phyloP scores from a whole-genome alignment of 306 rosid species.

The Mucuna pruriens region DNA sequence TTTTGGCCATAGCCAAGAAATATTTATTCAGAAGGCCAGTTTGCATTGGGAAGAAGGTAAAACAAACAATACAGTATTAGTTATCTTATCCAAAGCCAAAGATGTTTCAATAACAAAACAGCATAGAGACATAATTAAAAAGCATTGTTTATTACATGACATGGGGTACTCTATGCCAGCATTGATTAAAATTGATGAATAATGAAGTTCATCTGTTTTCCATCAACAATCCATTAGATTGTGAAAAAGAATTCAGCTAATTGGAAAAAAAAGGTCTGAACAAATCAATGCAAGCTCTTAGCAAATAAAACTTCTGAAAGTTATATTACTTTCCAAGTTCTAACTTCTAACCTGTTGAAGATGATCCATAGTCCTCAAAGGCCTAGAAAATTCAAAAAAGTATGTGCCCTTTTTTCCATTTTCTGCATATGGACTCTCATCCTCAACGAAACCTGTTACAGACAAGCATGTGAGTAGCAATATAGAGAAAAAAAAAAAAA shows the following conservation, averaged over 20 bases:
- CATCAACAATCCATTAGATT: conserved; percentile 18
- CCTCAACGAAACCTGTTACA: conserved; percentile 76
- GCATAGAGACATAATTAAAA: background rate
- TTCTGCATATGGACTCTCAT: conserved; percentile 81
- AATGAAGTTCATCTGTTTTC: background rate
- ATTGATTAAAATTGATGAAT: conserved; percentile 12
- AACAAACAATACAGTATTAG: conserved; percentile 22
- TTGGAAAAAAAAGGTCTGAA: background rate
- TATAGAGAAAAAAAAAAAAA: conserved; percentile 26
- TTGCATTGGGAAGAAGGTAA: conserved; percentile 13
- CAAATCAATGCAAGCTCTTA: conserved; percentile 15
- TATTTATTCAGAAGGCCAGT: conserved; percentile 6
- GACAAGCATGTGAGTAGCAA: conserved; percentile 8
- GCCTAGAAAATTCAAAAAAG: conserved; percentile 89
- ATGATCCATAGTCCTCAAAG: conserved; percentile 92
- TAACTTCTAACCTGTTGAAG: conserved; percentile 94
- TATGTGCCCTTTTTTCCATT: conserved; percentile 82
- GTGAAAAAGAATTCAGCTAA: conserved; percentile 9
- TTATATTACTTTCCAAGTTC: conserved; percentile 47
- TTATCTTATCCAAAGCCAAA: conserved; percentile 15
- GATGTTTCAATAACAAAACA: conserved; percentile 17
- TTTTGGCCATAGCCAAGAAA: conserved; percentile 17
- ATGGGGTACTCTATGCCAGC: background rate
- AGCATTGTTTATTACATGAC: conserved; percentile 7
- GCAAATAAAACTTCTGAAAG: conserved; percentile 33